Evolutionary conservation across 225 moss, liverwort and hornwort species (phyloP).

Genomic region (Rhytidiadelphus loreus): DNA sequence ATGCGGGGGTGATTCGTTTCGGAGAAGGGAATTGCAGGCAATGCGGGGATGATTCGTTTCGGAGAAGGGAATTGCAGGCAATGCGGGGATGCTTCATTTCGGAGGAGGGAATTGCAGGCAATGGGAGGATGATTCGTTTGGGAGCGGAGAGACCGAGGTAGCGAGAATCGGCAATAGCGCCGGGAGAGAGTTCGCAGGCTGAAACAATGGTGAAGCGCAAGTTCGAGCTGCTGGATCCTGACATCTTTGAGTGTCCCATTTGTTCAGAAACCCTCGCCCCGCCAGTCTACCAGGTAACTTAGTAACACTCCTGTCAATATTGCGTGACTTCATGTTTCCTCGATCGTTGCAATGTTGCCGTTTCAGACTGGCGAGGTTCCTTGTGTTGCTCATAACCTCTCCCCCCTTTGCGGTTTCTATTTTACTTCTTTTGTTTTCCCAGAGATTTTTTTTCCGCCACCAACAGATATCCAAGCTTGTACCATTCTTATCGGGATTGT

Average conservation of each 20-base stretch:
- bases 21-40: neutral
- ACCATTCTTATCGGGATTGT: neutral
- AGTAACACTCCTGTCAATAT: rapidly evolving
- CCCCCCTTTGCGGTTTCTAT: no score
- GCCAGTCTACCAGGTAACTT: neutral
- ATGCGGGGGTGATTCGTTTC: neutral
- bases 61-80: neutral
- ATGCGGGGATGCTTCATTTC: neutral
- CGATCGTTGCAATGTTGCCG: neutral
- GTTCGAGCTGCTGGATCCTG: neutral
- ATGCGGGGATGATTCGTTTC: neutral
- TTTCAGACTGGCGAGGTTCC: neutral
- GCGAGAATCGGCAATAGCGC: neutral
- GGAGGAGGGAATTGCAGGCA: neutral
- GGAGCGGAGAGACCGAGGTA: neutral
- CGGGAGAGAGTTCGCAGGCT: neutral
- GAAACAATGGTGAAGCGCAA: neutral
- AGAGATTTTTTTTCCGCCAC: neutral
- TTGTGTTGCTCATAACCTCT: no score
- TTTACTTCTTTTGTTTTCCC: neutral
- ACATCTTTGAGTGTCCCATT: neutral
- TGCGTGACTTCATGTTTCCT: neutral
- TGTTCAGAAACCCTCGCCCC: neutral
- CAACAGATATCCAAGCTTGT: neutral
- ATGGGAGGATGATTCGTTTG: neutral